A percentile compares a stretch with the other conserved stretches of the same genome.
Conservation (phyloP, 495 filamentous ascomycete genomes). For the Aspergillus diversus region DNA sequence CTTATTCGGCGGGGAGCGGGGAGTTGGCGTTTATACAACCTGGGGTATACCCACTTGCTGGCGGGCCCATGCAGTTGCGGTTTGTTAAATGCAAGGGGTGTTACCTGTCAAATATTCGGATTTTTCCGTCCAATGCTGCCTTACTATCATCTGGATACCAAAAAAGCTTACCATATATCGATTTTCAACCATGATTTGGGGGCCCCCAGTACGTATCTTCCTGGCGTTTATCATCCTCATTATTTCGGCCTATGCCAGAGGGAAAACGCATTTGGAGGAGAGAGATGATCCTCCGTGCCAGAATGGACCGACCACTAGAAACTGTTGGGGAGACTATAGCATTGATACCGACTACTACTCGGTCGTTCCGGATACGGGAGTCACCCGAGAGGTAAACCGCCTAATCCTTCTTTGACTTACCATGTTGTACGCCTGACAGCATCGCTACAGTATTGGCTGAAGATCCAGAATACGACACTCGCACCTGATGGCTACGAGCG, state of each 20-base stretch:
- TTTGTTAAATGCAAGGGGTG: too few relatives aligned
- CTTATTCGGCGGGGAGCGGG: too few relatives aligned
- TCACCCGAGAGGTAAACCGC: neutral
- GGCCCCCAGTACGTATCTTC: neutral
- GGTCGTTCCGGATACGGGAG: neutral
- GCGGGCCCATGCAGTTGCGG: too few relatives aligned
- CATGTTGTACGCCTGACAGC: neutral
- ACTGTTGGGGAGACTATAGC: neutral
- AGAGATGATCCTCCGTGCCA: neutral
- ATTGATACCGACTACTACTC: neutral
- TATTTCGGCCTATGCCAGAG: neutral
- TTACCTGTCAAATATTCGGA: too few relatives aligned
- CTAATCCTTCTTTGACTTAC: too few relatives aligned
- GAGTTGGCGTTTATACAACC: too few relatives aligned
- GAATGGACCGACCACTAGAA: neutral
- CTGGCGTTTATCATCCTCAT: neutral
- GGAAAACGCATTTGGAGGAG: neutral
- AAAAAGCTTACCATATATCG: too few relatives aligned
- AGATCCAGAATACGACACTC: constrained; percentile 27
- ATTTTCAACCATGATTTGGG: too few relatives aligned
- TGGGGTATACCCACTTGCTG: too few relatives aligned
- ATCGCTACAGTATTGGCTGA: constrained; percentile 1
- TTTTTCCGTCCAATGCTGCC: too few relatives aligned
- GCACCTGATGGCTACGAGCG: constrained; percentile 53
- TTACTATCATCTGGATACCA: too few relatives aligned